Conservation (phyloP, 106 monocot species). For the Dendrobium catenatum region DNA sequence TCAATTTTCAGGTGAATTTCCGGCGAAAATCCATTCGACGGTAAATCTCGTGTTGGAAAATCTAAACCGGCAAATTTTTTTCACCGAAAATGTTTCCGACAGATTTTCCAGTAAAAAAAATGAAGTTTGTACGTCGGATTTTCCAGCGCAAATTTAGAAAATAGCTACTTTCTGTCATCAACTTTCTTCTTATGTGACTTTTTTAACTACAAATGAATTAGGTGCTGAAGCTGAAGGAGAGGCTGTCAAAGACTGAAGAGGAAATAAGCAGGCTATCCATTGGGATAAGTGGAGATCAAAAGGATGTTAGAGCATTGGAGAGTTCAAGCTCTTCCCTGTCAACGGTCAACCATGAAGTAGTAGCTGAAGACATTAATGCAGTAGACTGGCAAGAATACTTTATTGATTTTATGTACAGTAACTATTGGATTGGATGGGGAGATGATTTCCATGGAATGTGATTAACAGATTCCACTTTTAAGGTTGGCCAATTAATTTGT, state of each 20-base stretch:
- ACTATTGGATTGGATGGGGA: not conserved
- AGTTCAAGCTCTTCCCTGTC: not conserved
- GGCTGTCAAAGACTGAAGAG: not conserved
- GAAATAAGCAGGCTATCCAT: not conserved
- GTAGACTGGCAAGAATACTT: not conserved
- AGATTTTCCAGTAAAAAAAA: too few relatives aligned
- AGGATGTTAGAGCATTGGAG: not conserved
- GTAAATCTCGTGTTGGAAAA: too few relatives aligned
- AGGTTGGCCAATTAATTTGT: too few relatives aligned
- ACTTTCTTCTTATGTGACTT: not conserved
- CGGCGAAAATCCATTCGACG: too few relatives aligned
- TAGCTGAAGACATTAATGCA: not conserved
- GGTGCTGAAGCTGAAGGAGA: constrained; percentile 2
- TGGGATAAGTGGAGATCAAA: not conserved
- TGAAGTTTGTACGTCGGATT: too few relatives aligned
- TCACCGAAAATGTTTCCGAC: too few relatives aligned
- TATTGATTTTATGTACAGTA: not conserved
- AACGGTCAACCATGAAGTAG: not conserved
- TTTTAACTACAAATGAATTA: not conserved
- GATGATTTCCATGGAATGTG: not conserved
- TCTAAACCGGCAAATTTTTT: too few relatives aligned
- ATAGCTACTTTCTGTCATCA: not conserved
- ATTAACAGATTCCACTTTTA: not conserved
- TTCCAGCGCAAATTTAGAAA: too few relatives aligned
- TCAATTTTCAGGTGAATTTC: too few relatives aligned